Conservation (phyloP, 2,329 filamentous ascomycete genomes). For the Aspergillus pseudoglaucus region DNA sequence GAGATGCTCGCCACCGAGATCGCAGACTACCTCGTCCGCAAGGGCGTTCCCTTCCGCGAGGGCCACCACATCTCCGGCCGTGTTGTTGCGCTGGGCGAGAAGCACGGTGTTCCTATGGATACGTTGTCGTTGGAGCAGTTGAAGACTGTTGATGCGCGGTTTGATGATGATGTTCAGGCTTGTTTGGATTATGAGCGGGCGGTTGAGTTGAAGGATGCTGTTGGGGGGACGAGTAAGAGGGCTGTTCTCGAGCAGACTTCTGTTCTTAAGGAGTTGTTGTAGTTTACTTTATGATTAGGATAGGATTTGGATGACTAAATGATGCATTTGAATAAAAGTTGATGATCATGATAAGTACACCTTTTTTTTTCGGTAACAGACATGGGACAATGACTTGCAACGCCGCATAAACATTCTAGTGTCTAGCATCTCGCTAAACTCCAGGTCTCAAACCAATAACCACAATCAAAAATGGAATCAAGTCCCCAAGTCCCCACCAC, state of each 20-base stretch:
- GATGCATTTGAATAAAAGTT: neutral
- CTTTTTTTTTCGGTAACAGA: too few species aligned
- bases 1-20: slow-evolving; percentile 68
- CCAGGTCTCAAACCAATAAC: too few species aligned
- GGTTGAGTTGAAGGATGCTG: slow-evolving; percentile 70
- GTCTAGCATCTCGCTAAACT: too few species aligned
- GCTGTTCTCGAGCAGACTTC: slow-evolving; percentile 64
- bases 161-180: slow-evolving; percentile 63
- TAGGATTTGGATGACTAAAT: neutral
- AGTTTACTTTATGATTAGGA: neutral
- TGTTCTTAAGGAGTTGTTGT: slow-evolving; percentile 51
- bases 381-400: too few species aligned
- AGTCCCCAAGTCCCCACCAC: too few species aligned
- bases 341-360: neutral
- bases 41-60: slow-evolving; percentile 67
- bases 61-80: slow-evolving; percentile 72
- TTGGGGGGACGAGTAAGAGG: slow-evolving; percentile 70
- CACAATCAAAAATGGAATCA: too few species aligned
- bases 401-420: too few species aligned
- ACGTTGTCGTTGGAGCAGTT: slow-evolving; percentile 61
- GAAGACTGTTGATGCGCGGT: slow-evolving; percentile 60
- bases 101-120: slow-evolving; percentile 61
- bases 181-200: slow-evolving; percentile 76
- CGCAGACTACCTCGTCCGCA: slow-evolving; percentile 43
- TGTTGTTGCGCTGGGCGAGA: slow-evolving; percentile 65